Evolutionary conservation across 345 rosid genomes (phyloP), one percentile per base, ranked within the genome.

Genomic region (Linum tenue): DNA sequence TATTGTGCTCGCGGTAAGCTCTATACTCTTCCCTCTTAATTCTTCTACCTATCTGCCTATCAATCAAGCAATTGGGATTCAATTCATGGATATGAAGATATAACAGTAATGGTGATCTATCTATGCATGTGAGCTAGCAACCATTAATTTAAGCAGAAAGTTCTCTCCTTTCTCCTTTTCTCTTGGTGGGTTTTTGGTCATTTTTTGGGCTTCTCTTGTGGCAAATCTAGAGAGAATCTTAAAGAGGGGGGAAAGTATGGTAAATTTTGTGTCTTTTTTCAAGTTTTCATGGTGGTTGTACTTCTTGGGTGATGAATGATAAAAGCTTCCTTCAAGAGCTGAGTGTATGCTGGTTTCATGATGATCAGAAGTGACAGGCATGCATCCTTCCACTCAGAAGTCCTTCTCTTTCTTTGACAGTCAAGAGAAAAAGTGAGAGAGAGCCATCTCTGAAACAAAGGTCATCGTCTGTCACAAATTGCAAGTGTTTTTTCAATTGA

Each of bases 1-100:
- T 78, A 86, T 90, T 65, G 90, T 92, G 76, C 98, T 92, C 65
- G 98, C 96, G 97, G 98, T 92, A 82, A 76, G 35, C 15, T 55
- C 59, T 51, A 17, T 39, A 56, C 31, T 22, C 31, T 22, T 22
- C 31, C 31, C 31, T 22, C 31, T 22, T 22, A 22, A 22, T 22
- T 22, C 31, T 22, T 22, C 31, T 22, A 22, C 31, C 31, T 22
- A 22, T 22, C 31, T 22, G 31, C 31, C 31, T 22, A 22, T 22
- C 31, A 22, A 22, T 22, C 31, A 22, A 22, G 31, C 31, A 22
- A 22, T 22, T 22, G 31, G 31, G 31, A 22, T 22, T 22, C 1
- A 0, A 22, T 0, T 1, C 31, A 22, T 22, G 31, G 31, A 22
- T 22, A 22, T 22, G 31, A 22, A 22, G 31, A 22, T 22, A 22